Percentiles rank a stretch among this genome's conserved stretches.
These are phyloP conservation scores for Plasmodium ovale DNA, from an alignment of 169 alveolate genomes.

Conservation along the genomic window DNA sequence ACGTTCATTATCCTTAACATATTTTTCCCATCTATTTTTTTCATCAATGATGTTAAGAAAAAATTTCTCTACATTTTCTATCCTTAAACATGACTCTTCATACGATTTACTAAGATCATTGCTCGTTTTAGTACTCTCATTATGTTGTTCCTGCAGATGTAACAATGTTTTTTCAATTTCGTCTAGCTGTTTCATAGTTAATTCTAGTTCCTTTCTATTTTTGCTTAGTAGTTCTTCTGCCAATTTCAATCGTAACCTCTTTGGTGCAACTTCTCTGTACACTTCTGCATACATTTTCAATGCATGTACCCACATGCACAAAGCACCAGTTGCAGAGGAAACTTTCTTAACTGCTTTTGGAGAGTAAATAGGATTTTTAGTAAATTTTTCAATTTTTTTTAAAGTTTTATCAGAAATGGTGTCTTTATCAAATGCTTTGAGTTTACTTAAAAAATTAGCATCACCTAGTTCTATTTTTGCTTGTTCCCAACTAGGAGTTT, in stretches of 20 bases:
- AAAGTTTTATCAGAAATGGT: slow-evolving; percentile 89
- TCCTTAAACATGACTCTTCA: slow-evolving; percentile 70
- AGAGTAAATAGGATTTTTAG: slow-evolving; percentile 91
- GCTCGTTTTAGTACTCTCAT: slow-evolving; percentile 79
- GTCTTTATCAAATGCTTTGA: slow-evolving; percentile 94
- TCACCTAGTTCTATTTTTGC: slow-evolving; percentile 95
- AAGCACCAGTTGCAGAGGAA: slow-evolving; percentile 95
- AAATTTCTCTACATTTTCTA: slow-evolving; percentile 74
- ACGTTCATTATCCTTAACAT: slow-evolving; percentile 75
- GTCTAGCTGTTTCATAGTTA: slow-evolving; percentile 84
- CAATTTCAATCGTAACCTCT: slow-evolving; percentile 90
- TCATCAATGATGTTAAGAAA: slow-evolving; percentile 59
- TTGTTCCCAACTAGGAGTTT: slow-evolving; percentile 94
- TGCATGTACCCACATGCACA: slow-evolving; percentile 97
- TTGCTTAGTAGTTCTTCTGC: slow-evolving; percentile 92
- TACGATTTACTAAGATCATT: slow-evolving; percentile 82
- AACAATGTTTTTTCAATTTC: slow-evolving; percentile 77
- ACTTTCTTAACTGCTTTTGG: slow-evolving; percentile 91
- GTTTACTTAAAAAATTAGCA: slow-evolving; percentile 92
- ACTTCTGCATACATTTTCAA: slow-evolving; percentile 96
- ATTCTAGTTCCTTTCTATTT: slow-evolving; percentile 89
- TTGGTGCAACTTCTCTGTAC: slow-evolving; percentile 97
- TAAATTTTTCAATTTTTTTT: slow-evolving; percentile 90
- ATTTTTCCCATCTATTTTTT: slow-evolving; percentile 77
- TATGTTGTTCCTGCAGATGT: slow-evolving; percentile 76